Percentiles rank a stretch among this genome's conserved stretches.
Conservation (phyloP, 2,329 filamentous ascomycete species). For the Nannizzia gypsea region DNA sequence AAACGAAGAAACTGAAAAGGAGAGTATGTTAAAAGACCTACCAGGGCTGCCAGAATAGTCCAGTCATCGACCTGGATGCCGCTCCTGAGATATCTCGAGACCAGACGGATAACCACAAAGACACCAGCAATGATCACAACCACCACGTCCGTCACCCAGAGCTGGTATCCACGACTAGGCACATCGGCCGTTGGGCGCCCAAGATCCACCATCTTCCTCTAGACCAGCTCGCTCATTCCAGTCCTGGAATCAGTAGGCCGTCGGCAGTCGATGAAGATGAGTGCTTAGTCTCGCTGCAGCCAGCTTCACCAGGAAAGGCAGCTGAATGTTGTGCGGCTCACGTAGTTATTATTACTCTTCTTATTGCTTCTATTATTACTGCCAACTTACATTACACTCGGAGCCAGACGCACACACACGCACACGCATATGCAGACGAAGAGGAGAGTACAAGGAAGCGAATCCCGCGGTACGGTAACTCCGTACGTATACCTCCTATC, state of each 20-base stretch:
- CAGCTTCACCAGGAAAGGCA: no score
- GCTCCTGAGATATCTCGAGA: slow-evolving; percentile 10
- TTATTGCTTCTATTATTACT: background rate
- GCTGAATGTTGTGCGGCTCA: background rate
- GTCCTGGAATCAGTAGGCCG: background rate
- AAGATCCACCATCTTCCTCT: background rate
- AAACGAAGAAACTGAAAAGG: no score
- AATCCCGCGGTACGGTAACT: no score
- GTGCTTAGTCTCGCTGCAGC: no score
- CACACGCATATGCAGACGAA: no score
- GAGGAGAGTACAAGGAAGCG: background rate
- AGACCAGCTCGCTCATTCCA: background rate
- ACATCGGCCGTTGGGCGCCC: background rate
- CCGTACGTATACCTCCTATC: no score
- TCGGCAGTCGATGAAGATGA: no score
- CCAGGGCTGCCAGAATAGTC: slow-evolving; percentile 8
- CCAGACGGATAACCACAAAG: slow-evolving; percentile 9
- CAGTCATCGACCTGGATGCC: slow-evolving; percentile 9
- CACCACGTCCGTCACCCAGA: background rate
- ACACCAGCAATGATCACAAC: slow-evolving; percentile 8
- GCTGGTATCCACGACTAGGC: slow-evolving; percentile 1
- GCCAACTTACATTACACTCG: background rate
- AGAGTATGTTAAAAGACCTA: no score
- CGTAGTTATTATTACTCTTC: background rate
- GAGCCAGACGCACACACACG: background rate